phyloP scores from a whole-genome alignment of 495 filamentous ascomycete species.

The Annulohypoxylon stygium region DNA sequence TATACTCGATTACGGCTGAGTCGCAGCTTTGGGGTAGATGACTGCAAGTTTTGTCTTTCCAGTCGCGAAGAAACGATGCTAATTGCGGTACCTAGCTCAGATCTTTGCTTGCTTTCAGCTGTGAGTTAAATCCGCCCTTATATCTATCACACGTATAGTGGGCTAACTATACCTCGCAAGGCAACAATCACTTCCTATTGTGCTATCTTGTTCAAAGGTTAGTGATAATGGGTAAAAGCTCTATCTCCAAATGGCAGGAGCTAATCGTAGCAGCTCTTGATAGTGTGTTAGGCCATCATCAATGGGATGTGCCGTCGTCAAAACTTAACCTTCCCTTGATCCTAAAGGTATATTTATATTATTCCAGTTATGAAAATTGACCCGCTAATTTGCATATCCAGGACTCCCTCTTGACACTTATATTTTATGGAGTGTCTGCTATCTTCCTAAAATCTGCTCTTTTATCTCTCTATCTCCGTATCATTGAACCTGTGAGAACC shows the following conservation, averaged over 20 bases:
- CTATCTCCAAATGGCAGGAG: neutral
- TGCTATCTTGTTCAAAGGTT: neutral
- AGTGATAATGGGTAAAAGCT: neutral
- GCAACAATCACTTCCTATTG: constrained; percentile 2
- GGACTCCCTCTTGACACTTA: neutral
- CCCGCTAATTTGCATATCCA: neutral
- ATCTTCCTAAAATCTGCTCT: neutral
- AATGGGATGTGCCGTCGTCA: neutral
- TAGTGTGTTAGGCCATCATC: neutral
- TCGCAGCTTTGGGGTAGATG: constrained; percentile 4
- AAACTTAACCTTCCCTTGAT: neutral
- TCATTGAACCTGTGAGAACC: neutral
- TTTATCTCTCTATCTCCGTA: constrained; percentile 11
- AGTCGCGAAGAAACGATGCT: neutral
- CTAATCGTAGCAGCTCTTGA: constrained; percentile 1
- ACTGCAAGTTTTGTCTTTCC: neutral
- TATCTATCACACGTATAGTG: neutral
- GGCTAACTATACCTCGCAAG: neutral
- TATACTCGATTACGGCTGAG: constrained; percentile 1
- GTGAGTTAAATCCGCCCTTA: neutral
- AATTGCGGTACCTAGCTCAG: neutral
- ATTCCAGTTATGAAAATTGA: neutral
- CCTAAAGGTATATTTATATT: neutral
- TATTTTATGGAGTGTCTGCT: neutral
- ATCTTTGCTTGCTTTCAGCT: neutral